Evolutionary conservation across 2,329 filamentous ascomycete genomes (phyloP).

Genomic region (Exophiala spinifera): DNA sequence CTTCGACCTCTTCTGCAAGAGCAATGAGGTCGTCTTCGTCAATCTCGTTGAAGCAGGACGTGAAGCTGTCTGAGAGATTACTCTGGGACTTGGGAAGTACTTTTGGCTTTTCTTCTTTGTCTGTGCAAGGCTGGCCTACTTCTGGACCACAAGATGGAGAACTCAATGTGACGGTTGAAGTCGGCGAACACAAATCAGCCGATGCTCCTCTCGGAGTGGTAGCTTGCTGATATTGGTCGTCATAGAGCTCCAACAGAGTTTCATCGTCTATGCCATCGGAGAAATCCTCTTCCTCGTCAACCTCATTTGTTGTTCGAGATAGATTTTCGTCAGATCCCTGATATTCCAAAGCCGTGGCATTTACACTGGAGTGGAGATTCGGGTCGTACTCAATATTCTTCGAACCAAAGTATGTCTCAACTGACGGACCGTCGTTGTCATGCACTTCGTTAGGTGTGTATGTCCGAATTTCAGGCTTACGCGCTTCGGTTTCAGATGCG

Average conservation of each 20-base stretch:
- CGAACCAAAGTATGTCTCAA: no score
- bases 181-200: not conserved
- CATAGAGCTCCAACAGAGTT: conserved; percentile 17
- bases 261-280: conserved; percentile 22
- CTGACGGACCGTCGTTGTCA: no score
- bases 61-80: conserved; percentile 21
- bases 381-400: no score
- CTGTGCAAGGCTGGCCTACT: not conserved
- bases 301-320: not conserved
- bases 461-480: no score
- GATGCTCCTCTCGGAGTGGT: not conserved
- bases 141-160: not conserved
- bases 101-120: not conserved
- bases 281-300: conserved; percentile 17
- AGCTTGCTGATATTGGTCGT: conserved; percentile 7
- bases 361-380: no score
- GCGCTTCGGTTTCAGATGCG: no score
- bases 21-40: conserved; percentile 21
- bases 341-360: no score
- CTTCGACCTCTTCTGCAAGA: conserved; percentile 15
- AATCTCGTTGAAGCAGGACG: conserved; percentile 18
- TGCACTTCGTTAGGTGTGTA: no score
- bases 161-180: not conserved
- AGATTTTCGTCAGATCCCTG: not conserved
- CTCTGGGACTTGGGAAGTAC: not conserved